Evolutionary conservation across 2,329 filamentous ascomycete species (phyloP).

Genomic region (Aspergillus neoniger): DNA sequence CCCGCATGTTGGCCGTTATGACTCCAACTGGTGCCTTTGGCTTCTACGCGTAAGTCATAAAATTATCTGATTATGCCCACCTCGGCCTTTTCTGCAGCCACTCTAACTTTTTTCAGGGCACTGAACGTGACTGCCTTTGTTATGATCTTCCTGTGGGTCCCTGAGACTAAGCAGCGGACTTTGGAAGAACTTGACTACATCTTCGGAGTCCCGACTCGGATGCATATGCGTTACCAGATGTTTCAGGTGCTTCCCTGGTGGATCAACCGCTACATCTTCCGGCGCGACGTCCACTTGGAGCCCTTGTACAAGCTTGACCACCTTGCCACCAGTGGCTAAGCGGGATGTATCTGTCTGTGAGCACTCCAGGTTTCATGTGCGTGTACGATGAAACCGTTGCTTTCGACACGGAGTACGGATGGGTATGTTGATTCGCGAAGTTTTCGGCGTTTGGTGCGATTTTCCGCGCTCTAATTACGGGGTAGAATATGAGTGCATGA

Average conservation of each 20-base stretch:
- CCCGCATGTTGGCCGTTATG: slow-evolving; percentile 50
- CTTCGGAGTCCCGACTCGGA: slow-evolving; percentile 60
- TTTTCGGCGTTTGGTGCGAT: not conserved
- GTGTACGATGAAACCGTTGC: not conserved
- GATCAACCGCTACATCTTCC: slow-evolving; percentile 60
- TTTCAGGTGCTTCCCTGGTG: slow-evolving; percentile 62
- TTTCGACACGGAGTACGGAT: not conserved
- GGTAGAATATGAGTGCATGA: slow-evolving; percentile 2
- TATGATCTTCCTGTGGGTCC: slow-evolving; percentile 65
- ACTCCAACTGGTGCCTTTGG: slow-evolving; percentile 59
- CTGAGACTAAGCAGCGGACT: slow-evolving; percentile 59
- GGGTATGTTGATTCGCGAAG: not conserved
- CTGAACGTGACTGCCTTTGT: slow-evolving; percentile 62
- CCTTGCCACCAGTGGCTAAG: slow-evolving; percentile 13
- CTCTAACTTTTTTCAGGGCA: slow-evolving; percentile 35
- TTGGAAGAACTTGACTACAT: slow-evolving; percentile 60
- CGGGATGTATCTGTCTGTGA: not conserved
- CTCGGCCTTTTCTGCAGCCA: not conserved
- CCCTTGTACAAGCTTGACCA: slow-evolving; percentile 55
- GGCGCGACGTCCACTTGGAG: slow-evolving; percentile 49
- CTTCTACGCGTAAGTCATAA: slow-evolving; percentile 54
- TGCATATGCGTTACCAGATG: slow-evolving; percentile 60
- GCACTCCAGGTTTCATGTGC: not conserved
- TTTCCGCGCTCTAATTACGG: slow-evolving; percentile 1
- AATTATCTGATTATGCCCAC: not conserved